Evolutionary conservation across 805 yeast genomes (phyloP).

Genomic region (Kazachstania viticola): DNA sequence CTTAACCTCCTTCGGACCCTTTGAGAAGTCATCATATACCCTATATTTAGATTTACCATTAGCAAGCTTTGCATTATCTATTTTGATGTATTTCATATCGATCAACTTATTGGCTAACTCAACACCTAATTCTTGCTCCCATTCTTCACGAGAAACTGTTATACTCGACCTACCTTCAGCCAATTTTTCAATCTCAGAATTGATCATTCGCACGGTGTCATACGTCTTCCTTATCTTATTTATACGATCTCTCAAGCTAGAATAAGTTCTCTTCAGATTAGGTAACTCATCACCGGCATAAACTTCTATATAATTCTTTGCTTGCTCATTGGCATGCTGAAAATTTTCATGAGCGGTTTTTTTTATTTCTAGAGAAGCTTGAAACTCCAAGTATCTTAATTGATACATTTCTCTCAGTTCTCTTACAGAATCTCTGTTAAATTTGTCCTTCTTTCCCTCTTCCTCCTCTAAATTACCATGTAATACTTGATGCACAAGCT

Average conservation of each 20-base stretch:
- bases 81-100: constrained; percentile 10
- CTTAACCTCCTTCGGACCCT: constrained; percentile 17
- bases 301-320: constrained; percentile 7
- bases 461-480: constrained; percentile 11
- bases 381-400: constrained; percentile 16
- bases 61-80: constrained; percentile 1
- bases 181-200: constrained; percentile 16
- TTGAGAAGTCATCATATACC: constrained; percentile 20
- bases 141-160: constrained; percentile 15
- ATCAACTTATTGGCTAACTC: constrained; percentile 15
- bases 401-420: constrained; percentile 9
- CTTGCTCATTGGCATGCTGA: constrained; percentile 14
- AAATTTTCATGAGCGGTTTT: constrained; percentile 15
- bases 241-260: constrained; percentile 10
- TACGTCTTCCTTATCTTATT: constrained; percentile 15
- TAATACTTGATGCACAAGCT: constrained; percentile 11
- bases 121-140: constrained; percentile 20
- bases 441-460: constrained; percentile 1
- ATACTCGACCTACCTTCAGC: constrained; percentile 15
- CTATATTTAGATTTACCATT: constrained; percentile 8
- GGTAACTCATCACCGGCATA: constrained; percentile 8
- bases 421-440: constrained; percentile 5
- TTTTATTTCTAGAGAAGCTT: constrained; percentile 17
- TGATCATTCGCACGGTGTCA: constrained; percentile 13
- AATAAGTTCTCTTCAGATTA: constrained; percentile 6